phyloP scores from a whole-genome alignment of 352 stramenopile species.

The Phytopythium helicoides region DNA sequence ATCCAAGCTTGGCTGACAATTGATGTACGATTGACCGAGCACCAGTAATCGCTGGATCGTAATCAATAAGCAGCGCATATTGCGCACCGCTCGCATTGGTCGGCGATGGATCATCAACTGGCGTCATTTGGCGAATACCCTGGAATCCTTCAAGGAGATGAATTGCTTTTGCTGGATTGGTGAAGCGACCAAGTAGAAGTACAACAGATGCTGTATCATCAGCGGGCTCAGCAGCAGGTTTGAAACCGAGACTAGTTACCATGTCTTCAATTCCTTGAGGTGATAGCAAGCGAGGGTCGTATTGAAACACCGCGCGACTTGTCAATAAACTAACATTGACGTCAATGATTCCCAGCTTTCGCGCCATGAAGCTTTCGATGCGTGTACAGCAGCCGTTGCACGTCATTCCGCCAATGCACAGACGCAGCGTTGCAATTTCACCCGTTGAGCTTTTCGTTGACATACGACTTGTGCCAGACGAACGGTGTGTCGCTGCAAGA shows the following conservation, averaged over 20 bases:
- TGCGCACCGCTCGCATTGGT: constrained; percentile 3
- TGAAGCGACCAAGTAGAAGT: constrained; percentile 35
- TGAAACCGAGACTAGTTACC: constrained; percentile 68
- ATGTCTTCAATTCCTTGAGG: constrained; percentile 62
- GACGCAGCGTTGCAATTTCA: constrained; percentile 35
- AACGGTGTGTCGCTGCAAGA: constrained; percentile 2
- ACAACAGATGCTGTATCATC: constrained; percentile 54
- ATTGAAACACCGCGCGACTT: constrained; percentile 47
- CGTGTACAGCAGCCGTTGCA: constrained; percentile 86
- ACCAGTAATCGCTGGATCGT: constrained; percentile 39
- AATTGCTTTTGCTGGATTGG: constrained; percentile 17
- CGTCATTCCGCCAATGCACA: constrained; percentile 82
- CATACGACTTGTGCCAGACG: constrained; percentile 13
- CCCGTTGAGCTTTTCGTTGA: constrained; percentile 8
- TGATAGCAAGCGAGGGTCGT: constrained; percentile 41
- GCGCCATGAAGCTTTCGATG: constrained; percentile 68
- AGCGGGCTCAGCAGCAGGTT: constrained; percentile 44
- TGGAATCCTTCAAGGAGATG: constrained; percentile 23
- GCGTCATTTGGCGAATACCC: constrained; percentile 30
- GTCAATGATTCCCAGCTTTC: constrained; percentile 46
- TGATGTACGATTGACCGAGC: constrained; percentile 37
- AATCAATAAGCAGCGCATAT: constrained; percentile 33
- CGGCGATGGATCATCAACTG: constrained; percentile 13
- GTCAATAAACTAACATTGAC: constrained; percentile 72
- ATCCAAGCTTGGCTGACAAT: constrained; percentile 35